Evolutionary conservation across 163 green algal species (phyloP).

Genomic region (Prototheca wickerhamii): DNA sequence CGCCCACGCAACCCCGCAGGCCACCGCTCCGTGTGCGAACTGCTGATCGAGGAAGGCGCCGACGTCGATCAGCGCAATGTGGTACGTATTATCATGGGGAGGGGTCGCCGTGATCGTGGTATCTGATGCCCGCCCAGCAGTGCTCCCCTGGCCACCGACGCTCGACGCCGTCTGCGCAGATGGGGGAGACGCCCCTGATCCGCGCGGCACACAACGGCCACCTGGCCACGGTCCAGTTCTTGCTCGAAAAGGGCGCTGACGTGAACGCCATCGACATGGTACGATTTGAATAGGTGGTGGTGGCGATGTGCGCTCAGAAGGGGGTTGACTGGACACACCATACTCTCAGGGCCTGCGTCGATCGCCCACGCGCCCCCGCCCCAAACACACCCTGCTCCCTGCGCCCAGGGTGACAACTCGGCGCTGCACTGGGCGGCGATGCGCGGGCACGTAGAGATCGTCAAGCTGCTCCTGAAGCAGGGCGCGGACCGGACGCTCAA

Average conservation of each 20-base stretch:
- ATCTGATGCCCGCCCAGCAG: no score
- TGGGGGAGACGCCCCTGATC: conserved; percentile 81
- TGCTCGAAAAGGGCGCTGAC: conserved; percentile 68
- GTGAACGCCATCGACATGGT: conserved; percentile 66
- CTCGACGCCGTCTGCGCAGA: conserved; percentile 42
- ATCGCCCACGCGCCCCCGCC: background rate
- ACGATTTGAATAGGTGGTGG: background rate
- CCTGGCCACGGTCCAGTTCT: conserved; percentile 61
- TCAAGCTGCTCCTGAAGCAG: conserved; percentile 58
- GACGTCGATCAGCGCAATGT: conserved; percentile 90
- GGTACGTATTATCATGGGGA: conserved; percentile 30
- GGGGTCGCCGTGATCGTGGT: background rate
- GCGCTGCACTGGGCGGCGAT: conserved; percentile 91
- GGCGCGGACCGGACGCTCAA: conserved; percentile 47
- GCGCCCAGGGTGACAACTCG: conserved; percentile 78
- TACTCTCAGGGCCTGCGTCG: background rate
- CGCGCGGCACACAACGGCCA: conserved; percentile 86
- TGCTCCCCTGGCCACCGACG: no score
- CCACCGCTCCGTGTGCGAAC: conserved; percentile 60
- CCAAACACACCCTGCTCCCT: conserved; percentile 2
- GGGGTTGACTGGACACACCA: background rate
- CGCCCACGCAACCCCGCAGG: conserved; percentile 33
- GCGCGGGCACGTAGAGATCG: conserved; percentile 90
- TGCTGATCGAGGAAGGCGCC: conserved; percentile 80
- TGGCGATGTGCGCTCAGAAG: background rate